phyloP scores from a whole-genome alignment of 306 rosid species.

The Corylus americana region DNA sequence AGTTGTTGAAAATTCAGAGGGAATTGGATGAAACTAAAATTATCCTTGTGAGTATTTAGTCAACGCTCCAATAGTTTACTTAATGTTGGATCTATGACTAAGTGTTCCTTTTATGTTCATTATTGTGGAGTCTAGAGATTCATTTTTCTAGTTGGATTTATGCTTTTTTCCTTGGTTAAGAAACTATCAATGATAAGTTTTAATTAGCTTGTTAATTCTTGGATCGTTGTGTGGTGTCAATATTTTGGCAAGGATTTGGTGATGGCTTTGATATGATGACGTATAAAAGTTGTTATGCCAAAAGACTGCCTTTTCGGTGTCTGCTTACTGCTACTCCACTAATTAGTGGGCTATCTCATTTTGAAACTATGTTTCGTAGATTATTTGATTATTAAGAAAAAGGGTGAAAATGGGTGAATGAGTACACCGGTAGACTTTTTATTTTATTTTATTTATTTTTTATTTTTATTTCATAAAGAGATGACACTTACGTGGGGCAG shows the following conservation, averaged over 20 bases:
- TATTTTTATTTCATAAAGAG: background rate
- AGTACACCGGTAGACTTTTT: background rate
- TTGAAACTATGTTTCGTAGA: background rate
- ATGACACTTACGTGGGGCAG: background rate
- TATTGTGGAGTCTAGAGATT: background rate
- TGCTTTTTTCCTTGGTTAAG: background rate
- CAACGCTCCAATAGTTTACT: background rate
- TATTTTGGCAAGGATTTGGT: background rate
- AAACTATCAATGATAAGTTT: background rate
- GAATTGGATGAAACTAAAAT: constrained; percentile 99
- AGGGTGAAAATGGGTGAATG: background rate
- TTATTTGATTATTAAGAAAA: background rate
- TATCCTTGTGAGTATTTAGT: constrained; percentile 73
- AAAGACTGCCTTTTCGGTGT: background rate
- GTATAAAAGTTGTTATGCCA: background rate
- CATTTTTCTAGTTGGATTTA: background rate
- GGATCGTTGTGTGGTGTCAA: background rate
- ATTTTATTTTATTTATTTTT: no score
- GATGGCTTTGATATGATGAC: background rate
- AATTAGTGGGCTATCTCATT: background rate
- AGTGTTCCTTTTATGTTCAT: constrained; percentile 1
- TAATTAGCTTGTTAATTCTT: background rate
- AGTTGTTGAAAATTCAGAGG: constrained; percentile 89
- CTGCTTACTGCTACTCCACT: background rate
- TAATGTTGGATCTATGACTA: background rate